These are phyloP conservation scores for Fusarium oligoseptatum DNA, from an alignment of 2,329 filamentous ascomycete species.

Conservation along the genomic window DNA sequence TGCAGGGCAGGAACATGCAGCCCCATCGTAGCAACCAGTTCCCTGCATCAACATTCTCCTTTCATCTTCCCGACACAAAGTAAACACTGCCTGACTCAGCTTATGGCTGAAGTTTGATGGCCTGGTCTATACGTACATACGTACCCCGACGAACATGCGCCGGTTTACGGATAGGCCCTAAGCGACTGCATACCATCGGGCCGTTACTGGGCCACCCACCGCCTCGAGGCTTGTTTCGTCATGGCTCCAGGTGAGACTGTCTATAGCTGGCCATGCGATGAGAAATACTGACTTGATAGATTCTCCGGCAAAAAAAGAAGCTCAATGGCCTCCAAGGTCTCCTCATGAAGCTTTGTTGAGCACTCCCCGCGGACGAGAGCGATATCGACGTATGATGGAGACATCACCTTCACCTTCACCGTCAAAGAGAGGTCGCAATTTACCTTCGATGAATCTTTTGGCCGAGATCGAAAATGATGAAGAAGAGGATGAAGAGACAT, in stretches of 20 bases:
- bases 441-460: slow-evolving; percentile 50
- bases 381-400: slow-evolving; percentile 76
- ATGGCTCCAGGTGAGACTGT: slow-evolving; percentile 47
- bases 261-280: not conserved
- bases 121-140: slow-evolving; percentile 26
- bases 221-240: slow-evolving; percentile 17
- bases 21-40: slow-evolving; percentile 27
- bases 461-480: slow-evolving; percentile 62
- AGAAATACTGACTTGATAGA: slow-evolving; percentile 37
- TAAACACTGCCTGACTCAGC: slow-evolving; percentile 13
- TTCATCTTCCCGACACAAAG: slow-evolving; percentile 16
- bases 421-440: slow-evolving; percentile 44
- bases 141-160: slow-evolving; percentile 38
- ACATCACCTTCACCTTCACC: slow-evolving; percentile 79
- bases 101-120: slow-evolving; percentile 36
- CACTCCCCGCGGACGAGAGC: slow-evolving; percentile 84
- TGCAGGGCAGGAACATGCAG: slow-evolving; percentile 3
- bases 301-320: slow-evolving; percentile 55
- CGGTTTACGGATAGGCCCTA: slow-evolving; percentile 17
- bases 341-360: slow-evolving; percentile 73
- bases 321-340: slow-evolving; percentile 76
- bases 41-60: slow-evolving; percentile 35
- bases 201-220: slow-evolving; percentile 27
- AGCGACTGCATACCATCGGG: slow-evolving; percentile 34
- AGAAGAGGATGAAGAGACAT: slow-evolving; percentile 89